Evolutionary conservation across 768 basidiomycete genomes (phyloP).

Genomic region (Trametes punicea): DNA sequence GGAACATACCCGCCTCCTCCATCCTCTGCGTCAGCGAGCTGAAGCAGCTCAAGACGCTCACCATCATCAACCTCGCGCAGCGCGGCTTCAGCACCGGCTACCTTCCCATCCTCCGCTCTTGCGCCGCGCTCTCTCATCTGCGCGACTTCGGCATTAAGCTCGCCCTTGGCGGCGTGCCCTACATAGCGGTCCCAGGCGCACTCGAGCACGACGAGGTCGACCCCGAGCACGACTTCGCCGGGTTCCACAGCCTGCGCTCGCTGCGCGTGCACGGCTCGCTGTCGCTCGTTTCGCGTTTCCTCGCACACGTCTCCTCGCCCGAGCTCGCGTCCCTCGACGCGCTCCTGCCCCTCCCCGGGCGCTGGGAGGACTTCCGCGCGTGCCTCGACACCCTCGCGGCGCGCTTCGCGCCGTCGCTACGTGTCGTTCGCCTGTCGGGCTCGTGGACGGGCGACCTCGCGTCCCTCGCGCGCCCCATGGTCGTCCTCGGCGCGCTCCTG

Average conservation of each 20-base stretch:
- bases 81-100: not conserved
- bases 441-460: conserved; percentile 4
- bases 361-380: not conserved
- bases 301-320: conserved; percentile 5
- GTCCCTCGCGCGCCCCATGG: not conserved
- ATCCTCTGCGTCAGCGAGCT: not conserved
- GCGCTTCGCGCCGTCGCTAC: not conserved
- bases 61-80: conserved; percentile 4
- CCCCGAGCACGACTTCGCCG: not conserved
- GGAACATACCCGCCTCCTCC: not conserved
- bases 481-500: conserved; percentile 1
- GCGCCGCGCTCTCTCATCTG: conserved; percentile 1
- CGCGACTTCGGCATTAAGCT: conserved; percentile 8
- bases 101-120: not conserved
- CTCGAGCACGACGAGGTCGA: not conserved
- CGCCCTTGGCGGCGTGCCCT: not conserved
- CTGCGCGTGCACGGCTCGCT: conserved; percentile 8
- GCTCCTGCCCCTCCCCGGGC: conserved; percentile 2
- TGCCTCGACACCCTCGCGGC: not conserved
- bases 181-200: not conserved
- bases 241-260: conserved; percentile 1
- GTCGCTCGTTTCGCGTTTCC: conserved; percentile 2
- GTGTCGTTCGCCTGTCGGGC: not conserved
- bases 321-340: conserved; percentile 3
- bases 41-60: not conserved